Evolutionary conservation across 768 basidiomycete species (phyloP).

Genomic region (Mycena olivaceomarginata): DNA sequence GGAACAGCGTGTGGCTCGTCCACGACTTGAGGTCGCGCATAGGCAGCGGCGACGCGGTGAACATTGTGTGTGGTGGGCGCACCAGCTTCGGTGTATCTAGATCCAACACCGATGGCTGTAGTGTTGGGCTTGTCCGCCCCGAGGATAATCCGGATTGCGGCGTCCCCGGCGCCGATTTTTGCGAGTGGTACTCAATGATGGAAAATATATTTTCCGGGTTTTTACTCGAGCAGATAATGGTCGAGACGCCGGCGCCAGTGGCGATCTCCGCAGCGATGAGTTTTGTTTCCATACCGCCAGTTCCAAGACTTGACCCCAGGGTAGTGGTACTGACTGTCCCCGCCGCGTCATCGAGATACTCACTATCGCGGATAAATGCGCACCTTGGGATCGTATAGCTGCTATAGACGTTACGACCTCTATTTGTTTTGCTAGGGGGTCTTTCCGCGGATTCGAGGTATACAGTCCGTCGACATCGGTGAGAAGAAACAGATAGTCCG

Average conservation of each 20-base stretch:
- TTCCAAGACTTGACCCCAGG: constrained; percentile 94
- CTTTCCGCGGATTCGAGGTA: constrained; percentile 95
- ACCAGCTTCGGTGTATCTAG: constrained; percentile 47
- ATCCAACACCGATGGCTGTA: constrained; percentile 40
- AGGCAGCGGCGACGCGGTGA: constrained; percentile 83
- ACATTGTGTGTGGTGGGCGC: constrained; percentile 92
- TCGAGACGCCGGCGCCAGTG: constrained; percentile 95
- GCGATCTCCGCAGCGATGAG: constrained; percentile 99
- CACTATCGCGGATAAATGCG: constrained; percentile 32
- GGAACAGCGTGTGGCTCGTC: constrained; percentile 96
- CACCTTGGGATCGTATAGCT: constrained; percentile 88
- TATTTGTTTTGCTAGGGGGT: constrained; percentile 87
- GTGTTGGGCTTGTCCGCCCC: constrained; percentile 43
- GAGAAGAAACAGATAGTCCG: constrained; percentile 96
- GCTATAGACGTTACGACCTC: constrained; percentile 90
- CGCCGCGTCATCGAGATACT: constrained; percentile 18
- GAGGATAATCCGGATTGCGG: constrained; percentile 56
- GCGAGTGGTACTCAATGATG: constrained; percentile 87
- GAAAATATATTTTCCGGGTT: constrained; percentile 82
- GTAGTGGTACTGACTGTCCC: constrained; percentile 91
- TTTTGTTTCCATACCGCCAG: constrained; percentile 99
- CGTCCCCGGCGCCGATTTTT: constrained; percentile 60
- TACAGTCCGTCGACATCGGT: constrained; percentile 98
- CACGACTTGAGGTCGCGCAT: constrained; percentile 94
- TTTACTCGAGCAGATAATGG: constrained; percentile 92